phyloP scores from a whole-genome alignment of 2,329 filamentous ascomycete genomes.

The Aphanoascus verrucosus region DNA sequence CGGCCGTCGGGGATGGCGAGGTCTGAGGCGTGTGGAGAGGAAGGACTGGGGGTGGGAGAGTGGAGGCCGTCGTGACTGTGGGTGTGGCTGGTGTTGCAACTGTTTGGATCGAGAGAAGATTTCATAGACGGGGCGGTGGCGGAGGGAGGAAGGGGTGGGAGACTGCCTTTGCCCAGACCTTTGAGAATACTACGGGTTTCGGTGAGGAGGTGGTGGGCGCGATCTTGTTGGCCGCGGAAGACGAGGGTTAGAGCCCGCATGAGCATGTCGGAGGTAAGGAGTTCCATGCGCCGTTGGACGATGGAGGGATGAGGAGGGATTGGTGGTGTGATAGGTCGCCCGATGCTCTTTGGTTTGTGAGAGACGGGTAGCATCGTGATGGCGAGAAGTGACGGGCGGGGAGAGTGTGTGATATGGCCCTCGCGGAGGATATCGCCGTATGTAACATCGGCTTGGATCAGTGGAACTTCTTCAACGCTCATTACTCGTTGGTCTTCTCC shows the following conservation, averaged over 20 bases:
- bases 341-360: constrained; percentile 50
- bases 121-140: constrained; percentile 20
- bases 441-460: constrained; percentile 87
- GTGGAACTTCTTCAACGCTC: constrained; percentile 85
- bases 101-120: constrained; percentile 29
- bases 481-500: constrained; percentile 70
- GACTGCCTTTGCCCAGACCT: constrained; percentile 84
- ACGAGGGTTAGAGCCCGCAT: constrained; percentile 84
- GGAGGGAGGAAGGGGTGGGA: constrained; percentile 68
- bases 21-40: constrained; percentile 28
- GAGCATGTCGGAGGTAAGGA: constrained; percentile 96
- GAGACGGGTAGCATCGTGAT: constrained; percentile 80
- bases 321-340: constrained; percentile 52
- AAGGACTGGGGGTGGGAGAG: constrained; percentile 31
- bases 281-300: constrained; percentile 92
- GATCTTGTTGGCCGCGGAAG: constrained; percentile 81
- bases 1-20: constrained; percentile 24
- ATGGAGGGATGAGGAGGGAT: constrained; percentile 93
- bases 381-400: constrained; percentile 78
- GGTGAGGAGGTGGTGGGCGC: constrained; percentile 79
- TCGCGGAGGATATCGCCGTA: constrained; percentile 92
- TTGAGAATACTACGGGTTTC: constrained; percentile 94
- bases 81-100: constrained; percentile 21
- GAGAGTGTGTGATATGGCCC: constrained; percentile 72
- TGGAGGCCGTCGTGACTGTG: constrained; percentile 21